Evolutionary conservation across 768 basidiomycete species (phyloP), one percentile per base, ranked within the genome.

Genomic region (Termitomyces sp.): DNA sequence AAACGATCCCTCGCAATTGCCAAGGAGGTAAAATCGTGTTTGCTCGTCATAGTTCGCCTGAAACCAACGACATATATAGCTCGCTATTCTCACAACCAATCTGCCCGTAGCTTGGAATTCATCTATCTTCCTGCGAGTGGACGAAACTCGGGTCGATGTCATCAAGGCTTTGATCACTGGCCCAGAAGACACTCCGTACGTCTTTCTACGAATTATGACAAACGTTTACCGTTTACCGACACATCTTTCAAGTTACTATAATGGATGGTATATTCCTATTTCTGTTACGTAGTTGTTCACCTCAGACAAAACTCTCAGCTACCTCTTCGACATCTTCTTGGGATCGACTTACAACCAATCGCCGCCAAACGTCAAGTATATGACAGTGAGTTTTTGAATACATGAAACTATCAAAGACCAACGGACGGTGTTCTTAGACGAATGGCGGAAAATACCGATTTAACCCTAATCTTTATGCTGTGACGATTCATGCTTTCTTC

Each of bases 101-200:
- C 77, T 98, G 27, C 95, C 95, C n/a, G 88, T 93, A 15, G 88
- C 92, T 6, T 97, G 93, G 91, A 86, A 93, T 66, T 96, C 95
- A 5, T 95, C 93, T 1, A 88, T 98, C 63, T 97, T 96, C 75
- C 73, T 98, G 58, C 83, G 91, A 54, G 94, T 96, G 4, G 95
- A 98, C 69, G 95, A 97, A 75, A 87, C 83, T 16, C 85, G 94
- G 13, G 92, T 95, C 15, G 94, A 95, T 68, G 81, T 95, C 49
- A 93, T 95, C 72, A 96, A 95, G 68, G 90, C 89, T n/a, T 72
- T 93, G 20, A 91, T 93, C 61, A 92, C 91, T 22, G 95, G 95
- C 1, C 95, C 95, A 11, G 92, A 95, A 77, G 93, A 90, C 54
- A 96, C 95, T 44, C 95, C 95, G 85, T 96, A 77, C 68, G 88